Conservation (phyloP, 2,329 filamentous ascomycete genomes). For the Neocucurbitaria cava region DNA sequence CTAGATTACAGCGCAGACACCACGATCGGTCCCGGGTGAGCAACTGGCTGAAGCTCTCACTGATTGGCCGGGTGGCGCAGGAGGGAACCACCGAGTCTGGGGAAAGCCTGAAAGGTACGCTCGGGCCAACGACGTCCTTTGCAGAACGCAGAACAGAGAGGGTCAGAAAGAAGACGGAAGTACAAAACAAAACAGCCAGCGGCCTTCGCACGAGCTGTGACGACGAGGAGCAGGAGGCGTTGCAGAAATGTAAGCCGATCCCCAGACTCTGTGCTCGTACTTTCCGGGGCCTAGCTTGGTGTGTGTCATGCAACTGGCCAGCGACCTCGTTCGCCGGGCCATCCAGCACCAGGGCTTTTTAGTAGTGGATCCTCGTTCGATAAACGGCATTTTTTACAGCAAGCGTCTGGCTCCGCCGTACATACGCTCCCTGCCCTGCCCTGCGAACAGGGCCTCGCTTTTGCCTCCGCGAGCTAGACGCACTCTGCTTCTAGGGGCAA, state of each 20-base stretch:
- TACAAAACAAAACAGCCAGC: slow-evolving; percentile 10
- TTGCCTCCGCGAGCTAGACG: slow-evolving; percentile 15
- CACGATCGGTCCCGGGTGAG: slow-evolving; percentile 32
- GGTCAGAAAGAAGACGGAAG: background rate
- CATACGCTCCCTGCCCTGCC: slow-evolving; percentile 12
- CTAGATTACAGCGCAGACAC: slow-evolving; percentile 37
- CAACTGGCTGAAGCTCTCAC: slow-evolving; percentile 33
- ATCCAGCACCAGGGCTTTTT: slow-evolving; percentile 27
- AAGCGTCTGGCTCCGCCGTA: slow-evolving; percentile 23
- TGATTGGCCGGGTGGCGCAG: slow-evolving; percentile 32
- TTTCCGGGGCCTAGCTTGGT: slow-evolving; percentile 11
- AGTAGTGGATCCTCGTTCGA: slow-evolving; percentile 17
- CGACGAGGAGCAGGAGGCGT: slow-evolving; percentile 17
- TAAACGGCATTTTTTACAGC: slow-evolving; percentile 29
- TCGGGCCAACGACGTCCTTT: slow-evolving; percentile 13
- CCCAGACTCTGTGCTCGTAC: slow-evolving; percentile 34
- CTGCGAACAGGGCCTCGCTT: slow-evolving; percentile 21
- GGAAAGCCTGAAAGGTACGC: slow-evolving; percentile 18
- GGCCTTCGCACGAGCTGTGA: slow-evolving; percentile 19
- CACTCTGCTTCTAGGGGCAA: slow-evolving; percentile 5
- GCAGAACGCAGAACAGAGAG: slow-evolving; percentile 12
- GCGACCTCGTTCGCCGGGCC: slow-evolving; percentile 23
- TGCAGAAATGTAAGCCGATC: slow-evolving; percentile 38
- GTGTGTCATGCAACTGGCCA: slow-evolving; percentile 35
- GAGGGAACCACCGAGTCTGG: slow-evolving; percentile 14